A percentile compares a stretch with the other conserved stretches of the same genome.
Conservation (phyloP, 768 basidiomycete species). For the Cystofilobasidium macerans region DNA sequence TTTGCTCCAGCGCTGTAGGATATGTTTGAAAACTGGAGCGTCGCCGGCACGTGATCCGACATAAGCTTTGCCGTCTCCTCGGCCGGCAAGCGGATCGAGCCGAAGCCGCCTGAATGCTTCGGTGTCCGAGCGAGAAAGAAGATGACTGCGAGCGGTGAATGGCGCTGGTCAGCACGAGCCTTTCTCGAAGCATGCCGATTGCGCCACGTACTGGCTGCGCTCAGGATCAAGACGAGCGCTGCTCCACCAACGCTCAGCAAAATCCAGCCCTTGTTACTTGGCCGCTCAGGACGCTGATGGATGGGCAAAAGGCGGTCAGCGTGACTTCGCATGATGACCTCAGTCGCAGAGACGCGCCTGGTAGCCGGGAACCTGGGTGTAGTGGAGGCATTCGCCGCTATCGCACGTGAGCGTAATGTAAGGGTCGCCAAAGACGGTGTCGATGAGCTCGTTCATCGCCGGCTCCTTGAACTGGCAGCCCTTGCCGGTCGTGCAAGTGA, state of each 20-base stretch:
- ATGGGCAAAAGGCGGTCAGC: neutral
- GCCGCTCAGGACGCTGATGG: slow-evolving; percentile 68
- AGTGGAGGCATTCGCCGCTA: slow-evolving; percentile 87
- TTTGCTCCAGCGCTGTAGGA: slow-evolving; percentile 63
- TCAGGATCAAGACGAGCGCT: slow-evolving; percentile 54
- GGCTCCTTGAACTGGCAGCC: slow-evolving; percentile 90
- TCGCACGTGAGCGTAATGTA: slow-evolving; percentile 78
- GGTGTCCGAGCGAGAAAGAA: slow-evolving; percentile 83
- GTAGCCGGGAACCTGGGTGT: slow-evolving; percentile 89
- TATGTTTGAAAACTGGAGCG: slow-evolving; percentile 77
- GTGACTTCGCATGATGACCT: no score
- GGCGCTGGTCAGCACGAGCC: slow-evolving; percentile 25
- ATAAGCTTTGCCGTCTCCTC: slow-evolving; percentile 72
- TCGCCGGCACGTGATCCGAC: slow-evolving; percentile 88
- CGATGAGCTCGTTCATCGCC: slow-evolving; percentile 90
- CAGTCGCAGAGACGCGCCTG: slow-evolving; percentile 44
- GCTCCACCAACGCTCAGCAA: slow-evolving; percentile 73
- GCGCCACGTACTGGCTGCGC: slow-evolving; percentile 13
- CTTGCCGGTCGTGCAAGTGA: slow-evolving; percentile 59
- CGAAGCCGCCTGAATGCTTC: slow-evolving; percentile 47
- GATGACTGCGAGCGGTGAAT: slow-evolving; percentile 44
- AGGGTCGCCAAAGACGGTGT: slow-evolving; percentile 81
- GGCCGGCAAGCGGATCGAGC: slow-evolving; percentile 49
- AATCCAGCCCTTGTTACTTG: slow-evolving; percentile 69
- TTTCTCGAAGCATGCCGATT: slow-evolving; percentile 20